Evolutionary conservation across 108 stramenopile species (phyloP), one percentile per base, ranked within the genome.

Genomic region (Skeletonema grethae): DNA sequence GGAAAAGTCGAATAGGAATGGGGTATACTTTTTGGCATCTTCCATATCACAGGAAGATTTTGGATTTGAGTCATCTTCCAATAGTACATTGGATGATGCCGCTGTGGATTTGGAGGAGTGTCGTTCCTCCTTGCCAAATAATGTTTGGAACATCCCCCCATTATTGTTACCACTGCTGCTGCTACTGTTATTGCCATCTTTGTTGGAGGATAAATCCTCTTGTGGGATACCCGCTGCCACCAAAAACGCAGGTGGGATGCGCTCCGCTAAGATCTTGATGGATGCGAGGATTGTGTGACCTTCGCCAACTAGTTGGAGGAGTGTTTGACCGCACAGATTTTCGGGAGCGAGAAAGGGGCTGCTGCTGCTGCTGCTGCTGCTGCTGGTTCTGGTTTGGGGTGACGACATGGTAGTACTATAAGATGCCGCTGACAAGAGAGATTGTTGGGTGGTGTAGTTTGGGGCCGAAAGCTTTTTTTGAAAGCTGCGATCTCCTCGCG

Each of bases 241-340:
- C 30, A 76, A n/a, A 66, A 82, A 82, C 24, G 75, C 80, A 9
- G 57, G 36, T 2, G 87, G 87, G 4, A 87, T 38, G 0, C 68
- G 69, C 29, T 79, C 83, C 3, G 75, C 66, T 16, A 85, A 59
- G 56, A 82, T 77, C 7, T 70, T 63, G 7, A 90, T 57, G 39
- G 86, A 84, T 29, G 89, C 82, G 4, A 86, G 39, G 10, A 88
- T 82, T 29, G 81, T 35, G 36, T 75, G 76, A n/a, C 86, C 90
- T 5, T 69, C 55, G 8, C 79, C 65, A 7, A 82, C 85, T 50
- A 91, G 75, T 13, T 58, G 63, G 57, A 91, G 86, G 60, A 88
- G 78, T 32, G 83, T 84, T 64, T 72, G 78, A 4, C 86, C 90
- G 84, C 90, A 91, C 16, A 83, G 59, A 58, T 84, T 88, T 16